A percentile compares a stretch with the other conserved stretches of the same genome.
Conservation (phyloP, 2,329 filamentous ascomycete species). For the Fusarium anguioides region DNA sequence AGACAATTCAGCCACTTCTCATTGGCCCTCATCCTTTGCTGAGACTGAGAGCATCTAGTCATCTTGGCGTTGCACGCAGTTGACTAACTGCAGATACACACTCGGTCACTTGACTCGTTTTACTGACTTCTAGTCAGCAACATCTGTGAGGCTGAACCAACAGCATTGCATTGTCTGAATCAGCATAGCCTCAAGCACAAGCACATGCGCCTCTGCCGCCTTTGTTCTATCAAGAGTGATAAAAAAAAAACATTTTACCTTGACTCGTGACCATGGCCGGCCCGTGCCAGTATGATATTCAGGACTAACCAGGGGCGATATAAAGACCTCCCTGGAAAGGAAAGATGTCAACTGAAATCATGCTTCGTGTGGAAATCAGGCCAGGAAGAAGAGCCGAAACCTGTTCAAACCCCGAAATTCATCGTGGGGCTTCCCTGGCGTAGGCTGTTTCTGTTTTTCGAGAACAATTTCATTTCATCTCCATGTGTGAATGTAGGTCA, state of each 20-base stretch:
- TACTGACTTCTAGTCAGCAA: constrained; percentile 23
- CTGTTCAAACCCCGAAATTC: constrained; percentile 40
- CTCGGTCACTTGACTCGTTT: constrained; percentile 32
- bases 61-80: constrained; percentile 32
- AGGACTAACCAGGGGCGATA: constrained; percentile 22
- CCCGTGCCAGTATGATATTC: constrained; percentile 30
- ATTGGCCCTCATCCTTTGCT: constrained; percentile 11
- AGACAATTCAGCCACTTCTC: constrained; percentile 21
- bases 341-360: constrained; percentile 31
- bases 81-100: constrained; percentile 29
- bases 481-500: constrained; percentile 12
- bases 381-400: constrained; percentile 40
- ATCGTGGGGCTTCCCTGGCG: constrained; percentile 23
- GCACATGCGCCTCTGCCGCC: constrained; percentile 25
- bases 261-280: constrained; percentile 34
- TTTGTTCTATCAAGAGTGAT: constrained; percentile 10
- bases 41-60: constrained; percentile 23
- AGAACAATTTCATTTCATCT: constrained; percentile 16
- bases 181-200: constrained; percentile 20
- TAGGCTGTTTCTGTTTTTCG: constrained; percentile 15
- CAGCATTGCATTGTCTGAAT: constrained; percentile 12
- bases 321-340: constrained; percentile 37
- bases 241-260: constrained; percentile 6
- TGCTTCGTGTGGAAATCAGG: constrained; percentile 21
- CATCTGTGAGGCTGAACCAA: constrained; percentile 17